Evolutionary conservation across 2,329 filamentous ascomycete species (phyloP).

Genomic region (Verticillium dahliae): DNA sequence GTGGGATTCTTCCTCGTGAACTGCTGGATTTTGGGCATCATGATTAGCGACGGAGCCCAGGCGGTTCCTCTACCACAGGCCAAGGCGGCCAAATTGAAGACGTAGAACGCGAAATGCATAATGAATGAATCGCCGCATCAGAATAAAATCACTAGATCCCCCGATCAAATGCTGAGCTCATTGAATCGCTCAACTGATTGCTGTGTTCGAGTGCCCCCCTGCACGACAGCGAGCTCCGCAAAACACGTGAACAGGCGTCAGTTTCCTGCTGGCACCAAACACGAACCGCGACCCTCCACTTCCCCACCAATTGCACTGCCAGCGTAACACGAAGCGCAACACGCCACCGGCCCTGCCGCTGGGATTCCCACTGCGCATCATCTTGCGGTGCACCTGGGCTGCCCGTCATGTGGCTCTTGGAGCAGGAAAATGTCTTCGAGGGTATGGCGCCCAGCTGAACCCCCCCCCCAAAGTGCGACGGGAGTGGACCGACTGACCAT

Average conservation of each 20-base stretch:
- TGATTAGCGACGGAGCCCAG: conserved; percentile 59
- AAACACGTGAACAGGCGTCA: conserved; percentile 15
- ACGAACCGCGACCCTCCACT: conserved; percentile 6
- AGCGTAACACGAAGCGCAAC: conserved; percentile 2
- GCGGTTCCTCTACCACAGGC: not conserved
- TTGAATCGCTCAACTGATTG: not conserved
- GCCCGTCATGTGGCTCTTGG: conserved; percentile 56
- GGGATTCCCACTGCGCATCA: not conserved
- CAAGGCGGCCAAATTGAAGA: not conserved
- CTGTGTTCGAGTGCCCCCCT: not conserved
- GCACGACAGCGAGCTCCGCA: not conserved
- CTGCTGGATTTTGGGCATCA: conserved; percentile 76
- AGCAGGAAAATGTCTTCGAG: conserved; percentile 48
- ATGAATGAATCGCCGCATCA: not conserved
- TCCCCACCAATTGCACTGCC: conserved; percentile 2
- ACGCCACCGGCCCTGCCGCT: not conserved
- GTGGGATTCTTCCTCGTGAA: conserved; percentile 80
- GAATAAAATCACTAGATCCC: not conserved
- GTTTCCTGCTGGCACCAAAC: conserved; percentile 6
- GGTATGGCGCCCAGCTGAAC: conserved; percentile 18
- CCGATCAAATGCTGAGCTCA: too few species aligned
- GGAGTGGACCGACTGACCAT: not conserved
- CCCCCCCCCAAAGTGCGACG: not conserved
- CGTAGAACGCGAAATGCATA: not conserved
- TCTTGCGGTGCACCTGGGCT: not conserved